Percentiles rank a stretch among this genome's conserved stretches.
These are phyloP conservation scores for Ceratobasidium sp. DNA, from an alignment of 1,284 basidiomycete genomes.

Conservation along the genomic window DNA sequence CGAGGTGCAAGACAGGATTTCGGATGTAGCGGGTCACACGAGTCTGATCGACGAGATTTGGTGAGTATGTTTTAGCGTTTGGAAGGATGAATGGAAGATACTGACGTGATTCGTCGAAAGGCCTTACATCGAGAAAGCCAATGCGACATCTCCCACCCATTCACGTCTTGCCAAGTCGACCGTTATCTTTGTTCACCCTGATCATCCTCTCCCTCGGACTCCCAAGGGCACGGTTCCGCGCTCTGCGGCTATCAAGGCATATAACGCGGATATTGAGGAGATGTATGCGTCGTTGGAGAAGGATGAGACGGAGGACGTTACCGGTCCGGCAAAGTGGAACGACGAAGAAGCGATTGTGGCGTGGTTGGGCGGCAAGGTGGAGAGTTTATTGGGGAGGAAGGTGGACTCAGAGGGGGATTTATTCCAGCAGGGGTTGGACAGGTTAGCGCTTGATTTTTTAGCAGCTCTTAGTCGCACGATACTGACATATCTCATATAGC, in stretches of 20 bases:
- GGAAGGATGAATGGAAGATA: slow-evolving; percentile 6
- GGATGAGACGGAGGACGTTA: background rate
- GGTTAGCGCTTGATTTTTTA: slow-evolving; percentile 4
- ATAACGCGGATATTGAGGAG: slow-evolving; percentile 46
- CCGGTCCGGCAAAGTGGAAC: background rate
- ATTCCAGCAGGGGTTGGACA: slow-evolving; percentile 30
- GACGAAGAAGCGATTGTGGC: background rate
- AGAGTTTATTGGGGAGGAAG: slow-evolving; percentile 1
- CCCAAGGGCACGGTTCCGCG: slow-evolving; percentile 45
- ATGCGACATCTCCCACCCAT: slow-evolving; percentile 58
- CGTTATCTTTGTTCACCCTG: background rate
- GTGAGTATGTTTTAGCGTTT: slow-evolving; percentile 51
- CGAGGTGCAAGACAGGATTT: slow-evolving; percentile 55
- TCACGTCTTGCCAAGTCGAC: slow-evolving; percentile 60
- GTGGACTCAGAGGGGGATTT: slow-evolving; percentile 11
- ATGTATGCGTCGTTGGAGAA: slow-evolving; percentile 45
- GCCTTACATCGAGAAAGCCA: slow-evolving; percentile 61
- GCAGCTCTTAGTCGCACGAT: no score
- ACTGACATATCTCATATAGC: no score
- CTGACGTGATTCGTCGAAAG: slow-evolving; percentile 47
- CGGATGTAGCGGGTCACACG: slow-evolving; percentile 53
- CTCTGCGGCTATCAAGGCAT: slow-evolving; percentile 41
- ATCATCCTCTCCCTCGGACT: slow-evolving; percentile 31
- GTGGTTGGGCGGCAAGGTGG: slow-evolving; percentile 5
- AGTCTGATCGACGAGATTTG: slow-evolving; percentile 58